These are phyloP conservation scores for Kazachstania psychrophila DNA, from an alignment of 805 yeast genomes.

Conservation along the genomic window DNA sequence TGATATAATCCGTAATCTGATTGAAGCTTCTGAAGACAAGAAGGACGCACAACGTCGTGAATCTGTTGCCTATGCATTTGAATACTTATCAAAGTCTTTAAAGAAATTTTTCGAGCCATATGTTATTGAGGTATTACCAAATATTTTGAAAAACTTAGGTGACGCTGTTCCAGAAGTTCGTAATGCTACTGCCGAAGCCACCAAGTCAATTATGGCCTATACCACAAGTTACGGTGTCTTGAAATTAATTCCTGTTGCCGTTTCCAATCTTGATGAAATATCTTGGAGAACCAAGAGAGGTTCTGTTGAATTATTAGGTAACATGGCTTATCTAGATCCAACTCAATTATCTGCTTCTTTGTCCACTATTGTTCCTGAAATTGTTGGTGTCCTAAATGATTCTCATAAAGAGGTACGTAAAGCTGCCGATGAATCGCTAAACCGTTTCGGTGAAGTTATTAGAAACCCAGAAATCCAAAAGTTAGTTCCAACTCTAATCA, in stretches of 20 bases:
- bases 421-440: conserved; percentile 83
- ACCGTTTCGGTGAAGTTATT: conserved; percentile 92
- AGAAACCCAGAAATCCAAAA: conserved; percentile 93
- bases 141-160: conserved; percentile 72
- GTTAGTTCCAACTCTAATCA: conserved; percentile 76
- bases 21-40: conserved; percentile 82
- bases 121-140: conserved; percentile 79
- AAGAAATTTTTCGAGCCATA: conserved; percentile 87
- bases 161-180: conserved; percentile 81
- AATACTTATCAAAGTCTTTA: conserved; percentile 67
- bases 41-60: conserved; percentile 67
- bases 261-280: conserved; percentile 73
- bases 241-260: conserved; percentile 82
- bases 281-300: conserved; percentile 97
- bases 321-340: conserved; percentile 97
- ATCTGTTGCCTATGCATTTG: conserved; percentile 80
- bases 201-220: conserved; percentile 77
- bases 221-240: conserved; percentile 91
- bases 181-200: conserved; percentile 78
- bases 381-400: conserved; percentile 89
- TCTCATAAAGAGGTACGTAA: conserved; percentile 94
- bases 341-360: conserved; percentile 83
- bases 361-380: conserved; percentile 88
- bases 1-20: conserved; percentile 65
- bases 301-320: conserved; percentile 88